A percentile compares a stretch with the other conserved stretches of the same genome.
Conservation (phyloP, 2,329 filamentous ascomycete species). For the Chalaropsis thielavioides region DNA sequence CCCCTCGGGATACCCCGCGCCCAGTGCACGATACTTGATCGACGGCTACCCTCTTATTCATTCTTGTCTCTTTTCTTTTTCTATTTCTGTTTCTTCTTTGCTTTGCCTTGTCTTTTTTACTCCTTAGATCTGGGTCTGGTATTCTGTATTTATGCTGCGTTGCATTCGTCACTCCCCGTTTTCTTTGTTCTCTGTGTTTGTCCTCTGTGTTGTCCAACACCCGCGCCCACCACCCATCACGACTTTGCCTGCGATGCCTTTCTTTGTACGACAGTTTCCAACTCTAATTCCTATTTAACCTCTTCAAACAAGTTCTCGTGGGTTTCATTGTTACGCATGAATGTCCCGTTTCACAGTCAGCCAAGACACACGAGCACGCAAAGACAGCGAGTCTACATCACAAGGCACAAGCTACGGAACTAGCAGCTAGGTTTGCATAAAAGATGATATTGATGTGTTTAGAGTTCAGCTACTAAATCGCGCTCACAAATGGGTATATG, state of each 20-base stretch:
- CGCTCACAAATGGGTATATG: constrained; percentile 4
- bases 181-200: not conserved
- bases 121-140: not conserved
- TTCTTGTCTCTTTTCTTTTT: constrained; percentile 5
- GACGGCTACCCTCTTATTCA: too few relatives aligned
- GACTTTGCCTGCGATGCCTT: not conserved
- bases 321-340: too few relatives aligned
- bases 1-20: too few relatives aligned
- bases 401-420: too few relatives aligned
- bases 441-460: not conserved
- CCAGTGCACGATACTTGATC: too few relatives aligned
- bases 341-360: too few relatives aligned
- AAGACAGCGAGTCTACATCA: too few relatives aligned
- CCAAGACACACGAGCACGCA: not conserved
- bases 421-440: not conserved
- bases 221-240: too few relatives aligned
- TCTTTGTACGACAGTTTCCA: not conserved
- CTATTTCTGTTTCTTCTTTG: not conserved
- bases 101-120: not conserved
- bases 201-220: not conserved
- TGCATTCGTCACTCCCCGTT: not conserved
- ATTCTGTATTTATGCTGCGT: too few relatives aligned
- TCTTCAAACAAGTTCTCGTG: too few relatives aligned
- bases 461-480: not conserved
- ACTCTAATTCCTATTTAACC: not conserved